Evolutionary conservation across 2,329 filamentous ascomycete species (phyloP).

Genomic region (Monosporascus sp.): DNA sequence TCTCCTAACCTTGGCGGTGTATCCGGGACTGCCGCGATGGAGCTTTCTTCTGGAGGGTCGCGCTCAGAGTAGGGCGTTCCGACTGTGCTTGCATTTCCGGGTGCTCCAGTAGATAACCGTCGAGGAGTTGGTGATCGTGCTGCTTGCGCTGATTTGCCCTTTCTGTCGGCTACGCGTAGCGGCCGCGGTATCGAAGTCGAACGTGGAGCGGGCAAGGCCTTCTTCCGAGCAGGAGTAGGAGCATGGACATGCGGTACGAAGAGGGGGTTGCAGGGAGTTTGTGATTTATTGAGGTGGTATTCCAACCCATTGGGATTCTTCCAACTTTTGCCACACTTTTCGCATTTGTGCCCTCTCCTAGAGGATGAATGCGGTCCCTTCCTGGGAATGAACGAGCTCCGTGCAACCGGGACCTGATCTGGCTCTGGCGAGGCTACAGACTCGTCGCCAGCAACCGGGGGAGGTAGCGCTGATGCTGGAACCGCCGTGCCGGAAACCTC

Average conservation of each 20-base stretch:
- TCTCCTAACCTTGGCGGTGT: background rate
- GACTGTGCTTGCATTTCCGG: background rate
- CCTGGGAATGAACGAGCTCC: constrained; percentile 9
- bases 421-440: constrained; percentile 7
- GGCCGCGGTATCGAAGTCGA: background rate
- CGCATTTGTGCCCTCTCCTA: constrained; percentile 38
- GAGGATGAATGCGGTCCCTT: constrained; percentile 6
- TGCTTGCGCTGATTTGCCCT: background rate
- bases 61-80: background rate
- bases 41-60: background rate
- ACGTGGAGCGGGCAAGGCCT: constrained; percentile 10
- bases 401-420: constrained; percentile 6
- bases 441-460: background rate
- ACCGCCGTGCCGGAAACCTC: background rate
- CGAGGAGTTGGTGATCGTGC: background rate
- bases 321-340: constrained; percentile 50
- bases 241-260: constrained; percentile 24
- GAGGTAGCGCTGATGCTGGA: background rate
- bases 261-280: constrained; percentile 47
- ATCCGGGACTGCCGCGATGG: no score
- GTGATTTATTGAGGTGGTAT: constrained; percentile 53
- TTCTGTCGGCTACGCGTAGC: background rate
- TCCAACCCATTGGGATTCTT: constrained; percentile 55
- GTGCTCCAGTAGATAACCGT: background rate
- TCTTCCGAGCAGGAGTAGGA: constrained; percentile 11